Evolutionary conservation across 495 filamentous ascomycete genomes (phyloP).

Genomic region (Penicillium lividum): DNA sequence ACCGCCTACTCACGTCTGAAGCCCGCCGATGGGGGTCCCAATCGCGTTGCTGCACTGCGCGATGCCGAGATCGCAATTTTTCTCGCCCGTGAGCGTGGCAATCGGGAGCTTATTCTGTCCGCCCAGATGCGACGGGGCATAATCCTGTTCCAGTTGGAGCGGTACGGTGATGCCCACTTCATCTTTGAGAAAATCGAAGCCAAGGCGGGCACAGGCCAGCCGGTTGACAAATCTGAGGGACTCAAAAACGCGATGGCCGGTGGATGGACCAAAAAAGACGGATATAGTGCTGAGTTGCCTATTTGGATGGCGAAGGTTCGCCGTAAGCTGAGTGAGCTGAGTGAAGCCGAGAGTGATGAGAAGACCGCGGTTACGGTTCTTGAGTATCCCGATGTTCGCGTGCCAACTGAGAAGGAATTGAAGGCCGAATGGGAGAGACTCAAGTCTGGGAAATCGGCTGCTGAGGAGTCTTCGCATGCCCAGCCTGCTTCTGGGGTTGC

Average conservation of each 20-base stretch:
- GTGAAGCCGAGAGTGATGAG: slow-evolving; percentile 60
- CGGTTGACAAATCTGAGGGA: slow-evolving; percentile 42
- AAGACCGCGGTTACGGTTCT: slow-evolving; percentile 56
- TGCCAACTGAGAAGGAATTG: slow-evolving; percentile 43
- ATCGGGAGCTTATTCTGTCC: slow-evolving; percentile 74
- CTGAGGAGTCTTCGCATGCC: slow-evolving; percentile 23
- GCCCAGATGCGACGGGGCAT: slow-evolving; percentile 82
- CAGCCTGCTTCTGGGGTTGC: background rate
- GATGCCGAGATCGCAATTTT: slow-evolving; percentile 81
- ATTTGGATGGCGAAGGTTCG: slow-evolving; percentile 65
- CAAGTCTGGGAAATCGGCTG: slow-evolving; percentile 28
- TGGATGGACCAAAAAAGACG: slow-evolving; percentile 53
- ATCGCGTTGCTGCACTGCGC: slow-evolving; percentile 59
- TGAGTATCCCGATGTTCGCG: slow-evolving; percentile 63
- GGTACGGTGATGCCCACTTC: slow-evolving; percentile 74
- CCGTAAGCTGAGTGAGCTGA: slow-evolving; percentile 51
- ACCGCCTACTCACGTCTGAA: slow-evolving; percentile 74
- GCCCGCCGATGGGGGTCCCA: slow-evolving; percentile 45
- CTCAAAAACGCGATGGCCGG: slow-evolving; percentile 36
- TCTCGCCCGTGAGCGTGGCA: slow-evolving; percentile 69
- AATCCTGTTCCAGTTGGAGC: slow-evolving; percentile 66
- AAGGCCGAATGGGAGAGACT: slow-evolving; percentile 35
- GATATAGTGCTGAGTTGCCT: slow-evolving; percentile 43
- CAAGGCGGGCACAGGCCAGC: slow-evolving; percentile 36
- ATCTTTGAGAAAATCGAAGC: slow-evolving; percentile 68